Base-by-base conservation (phyloP, 164 flowering plant species). In the Vitis amurensis region DNA sequence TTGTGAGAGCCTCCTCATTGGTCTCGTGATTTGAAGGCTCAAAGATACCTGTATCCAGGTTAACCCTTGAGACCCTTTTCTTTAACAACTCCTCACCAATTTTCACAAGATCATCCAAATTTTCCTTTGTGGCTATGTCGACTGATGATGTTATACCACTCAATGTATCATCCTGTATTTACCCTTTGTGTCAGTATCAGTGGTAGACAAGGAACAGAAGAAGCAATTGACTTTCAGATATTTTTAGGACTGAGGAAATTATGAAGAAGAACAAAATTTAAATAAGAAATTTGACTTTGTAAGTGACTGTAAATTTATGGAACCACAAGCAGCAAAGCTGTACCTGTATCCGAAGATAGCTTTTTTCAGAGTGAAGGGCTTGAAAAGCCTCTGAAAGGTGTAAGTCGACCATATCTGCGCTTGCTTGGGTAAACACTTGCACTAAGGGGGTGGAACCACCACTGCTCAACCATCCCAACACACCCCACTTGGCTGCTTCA, bases 341-440 rank as follows among this genome's bases (percentile, higher is more conserved):
- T 3, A 31, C 44, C 7, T 6, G 7, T 4, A 31, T 31, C 44
- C 44, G 44, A 31, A 31, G 44, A 53, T 59, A 59, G 49, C 49
- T 65, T 17, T 59, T 10, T 59, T 31, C 17, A 1, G 65, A 50
- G n/a, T 72, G 8, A 17, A 66, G 65, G n/a, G 75, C 60, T 53
- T 70, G 61, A 44, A 70, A 70, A 15, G 31, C 53, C 6, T 16
- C n/a, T 55, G 27, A 23, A 23, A 23, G 27, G 47, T 61, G 59
- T 44, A 55, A 69, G 60, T 74, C 86, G 31, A 78, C 80, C 80
- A 82, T 73, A 59, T 82, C 86, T n/a, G 59, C 76, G 29, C 81
- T 79, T 29, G 81, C 77, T 73, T 81, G 83, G 27, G 60, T 64
- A 52, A 81, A 83, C 9, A 71, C 69, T 61, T 79, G 78, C 16